Evolutionary conservation across 2,329 filamentous ascomycete genomes (phyloP), one percentile per base, ranked within the genome.

Genomic region (Diaporthe nobilis): DNA sequence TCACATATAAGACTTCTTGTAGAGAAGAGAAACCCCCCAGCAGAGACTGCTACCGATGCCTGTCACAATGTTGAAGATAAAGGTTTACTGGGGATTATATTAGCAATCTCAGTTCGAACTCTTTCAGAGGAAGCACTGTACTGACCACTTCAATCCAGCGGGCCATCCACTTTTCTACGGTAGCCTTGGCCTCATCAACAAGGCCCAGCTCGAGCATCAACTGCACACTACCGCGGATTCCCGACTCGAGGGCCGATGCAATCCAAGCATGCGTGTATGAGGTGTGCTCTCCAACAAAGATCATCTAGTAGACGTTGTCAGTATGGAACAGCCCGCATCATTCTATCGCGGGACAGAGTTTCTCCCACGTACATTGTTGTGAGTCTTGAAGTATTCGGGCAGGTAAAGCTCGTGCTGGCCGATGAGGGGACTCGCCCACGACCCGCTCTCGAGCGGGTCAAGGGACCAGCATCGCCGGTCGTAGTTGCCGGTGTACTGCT

Each of bases 201-300:
- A 94, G 81, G 0, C 92, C 92, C 80, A 94, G 83, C 79, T 91
- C 89, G 25, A 93, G 84, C 81, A 94, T 82, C 76, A 94, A 78
- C 82, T 94, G 92, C 6, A 91, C 87, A 0, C 91, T 90, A 0
- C 92, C 91, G 1, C 93, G 86, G 2, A 94, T 90, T 0, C 91
- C 92, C 15, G 90, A 92, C 80, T 94, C 92, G 6, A 94, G 84
- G 1, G 93, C 92, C 3, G 89, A 90, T 44, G 89, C 89, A 68
- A 94, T 92, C 92, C 92, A 94, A 1, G 92, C 92, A 80, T 94
- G 93, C 0, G 93, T 95, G 80, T 92, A 94, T 9, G 88, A 90
- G 0, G 92, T 94, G 80, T 94, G 92, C 81, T 94, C 93, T 2
- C 90, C 90, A 8, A 93, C 85, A 76, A 94, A 94, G 47, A 94